Evolutionary conservation across 2,329 filamentous ascomycete genomes (phyloP).

Genomic region (Fonsecaea pugnacius): DNA sequence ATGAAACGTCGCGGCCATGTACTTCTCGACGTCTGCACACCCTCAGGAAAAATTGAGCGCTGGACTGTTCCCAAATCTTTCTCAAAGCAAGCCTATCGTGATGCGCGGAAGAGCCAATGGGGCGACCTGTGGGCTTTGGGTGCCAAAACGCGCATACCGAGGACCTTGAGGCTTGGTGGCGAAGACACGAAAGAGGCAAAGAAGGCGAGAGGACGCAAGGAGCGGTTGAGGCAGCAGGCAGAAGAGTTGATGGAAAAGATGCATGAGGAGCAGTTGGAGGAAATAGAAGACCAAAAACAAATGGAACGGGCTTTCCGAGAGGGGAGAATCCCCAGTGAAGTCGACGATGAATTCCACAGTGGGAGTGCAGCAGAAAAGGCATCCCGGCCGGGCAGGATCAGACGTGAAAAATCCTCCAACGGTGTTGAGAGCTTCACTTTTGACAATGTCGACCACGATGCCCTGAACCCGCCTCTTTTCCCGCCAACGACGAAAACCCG

Average conservation of each 20-base stretch:
- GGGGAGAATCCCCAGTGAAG: slow-evolving; percentile 9
- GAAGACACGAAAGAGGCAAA: slow-evolving; percentile 29
- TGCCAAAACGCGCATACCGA: slow-evolving; percentile 76
- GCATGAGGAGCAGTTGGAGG: slow-evolving; percentile 25
- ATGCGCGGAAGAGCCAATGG: slow-evolving; percentile 88
- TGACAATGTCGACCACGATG: slow-evolving; percentile 24
- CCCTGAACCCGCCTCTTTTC: slow-evolving; percentile 20
- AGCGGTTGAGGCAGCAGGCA: slow-evolving; percentile 26
- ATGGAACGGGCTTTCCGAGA: slow-evolving; percentile 20
- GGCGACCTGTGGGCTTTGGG: slow-evolving; percentile 95
- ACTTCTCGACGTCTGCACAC: slow-evolving; percentile 87
- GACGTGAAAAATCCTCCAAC: slow-evolving; percentile 47
- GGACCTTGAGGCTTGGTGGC: slow-evolving; percentile 57
- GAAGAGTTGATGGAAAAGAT: slow-evolving; percentile 27
- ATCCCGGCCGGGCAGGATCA: slow-evolving; percentile 58
- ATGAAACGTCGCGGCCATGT: slow-evolving; percentile 89
- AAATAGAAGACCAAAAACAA: slow-evolving; percentile 23
- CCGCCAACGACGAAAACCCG: not conserved
- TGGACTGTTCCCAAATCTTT: slow-evolving; percentile 89
- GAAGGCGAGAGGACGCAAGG: slow-evolving; percentile 19
- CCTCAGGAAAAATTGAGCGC: slow-evolving; percentile 80
- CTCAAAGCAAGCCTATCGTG: slow-evolving; percentile 81
- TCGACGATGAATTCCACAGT: slow-evolving; percentile 50
- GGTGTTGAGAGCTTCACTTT: slow-evolving; percentile 28
- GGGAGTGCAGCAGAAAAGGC: slow-evolving; percentile 39